phyloP scores from a whole-genome alignment of 257 asterid genomes.

The Capsicum baccatum region DNA sequence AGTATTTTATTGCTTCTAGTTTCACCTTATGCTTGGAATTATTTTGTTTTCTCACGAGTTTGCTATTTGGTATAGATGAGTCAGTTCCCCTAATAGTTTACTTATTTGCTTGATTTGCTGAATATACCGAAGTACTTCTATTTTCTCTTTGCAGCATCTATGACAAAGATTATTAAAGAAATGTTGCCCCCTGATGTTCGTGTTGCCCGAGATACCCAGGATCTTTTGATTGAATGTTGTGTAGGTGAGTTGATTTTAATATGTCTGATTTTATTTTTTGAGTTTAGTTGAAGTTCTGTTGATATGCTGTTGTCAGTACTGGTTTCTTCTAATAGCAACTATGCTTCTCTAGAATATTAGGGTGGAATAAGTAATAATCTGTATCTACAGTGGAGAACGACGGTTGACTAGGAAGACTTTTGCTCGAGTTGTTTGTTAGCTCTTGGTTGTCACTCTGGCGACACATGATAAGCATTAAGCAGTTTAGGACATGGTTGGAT shows the following conservation, averaged over 20 bases:
- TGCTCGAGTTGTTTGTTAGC: neutral
- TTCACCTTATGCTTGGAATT: neutral
- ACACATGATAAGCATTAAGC: neutral
- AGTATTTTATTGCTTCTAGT: neutral
- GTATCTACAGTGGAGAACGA: neutral
- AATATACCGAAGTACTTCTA: neutral
- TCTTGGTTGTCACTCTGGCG: neutral
- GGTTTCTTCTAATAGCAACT: neutral
- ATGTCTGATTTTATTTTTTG: neutral
- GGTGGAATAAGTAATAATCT: neutral
- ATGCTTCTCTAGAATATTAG: neutral
- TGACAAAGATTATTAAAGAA: conserved; percentile 66
- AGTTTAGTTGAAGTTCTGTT: neutral
- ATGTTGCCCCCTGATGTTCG: conserved; percentile 99
- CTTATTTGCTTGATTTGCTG: neutral
- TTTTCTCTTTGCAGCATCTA: conserved; percentile 44
- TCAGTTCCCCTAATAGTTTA: neutral
- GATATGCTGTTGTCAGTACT: neutral
- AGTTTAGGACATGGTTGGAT: neutral
- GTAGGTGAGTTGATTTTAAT: conserved; percentile 60
- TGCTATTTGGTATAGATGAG: neutral
- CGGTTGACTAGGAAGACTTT: neutral
- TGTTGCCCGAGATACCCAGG: conserved; percentile 96
- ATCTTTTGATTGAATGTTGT: conserved; percentile 95
- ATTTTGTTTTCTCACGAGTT: neutral